Conservation (phyloP, 2,329 filamentous ascomycete species). For the Calonectria pauciramosa region DNA sequence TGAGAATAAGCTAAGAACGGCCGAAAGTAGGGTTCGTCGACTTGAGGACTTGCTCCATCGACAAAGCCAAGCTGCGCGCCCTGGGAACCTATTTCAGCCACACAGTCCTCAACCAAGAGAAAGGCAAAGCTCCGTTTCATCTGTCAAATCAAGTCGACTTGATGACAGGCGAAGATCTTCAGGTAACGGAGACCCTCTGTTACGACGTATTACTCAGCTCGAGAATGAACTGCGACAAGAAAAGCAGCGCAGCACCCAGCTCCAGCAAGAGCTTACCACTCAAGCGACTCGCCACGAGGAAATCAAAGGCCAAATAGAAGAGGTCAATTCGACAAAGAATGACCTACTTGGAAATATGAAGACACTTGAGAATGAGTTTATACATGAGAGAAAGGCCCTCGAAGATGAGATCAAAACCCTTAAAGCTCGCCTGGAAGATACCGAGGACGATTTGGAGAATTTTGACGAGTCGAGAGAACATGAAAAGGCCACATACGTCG, state of each 20-base stretch:
- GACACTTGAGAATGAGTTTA: conserved; percentile 88
- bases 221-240: conserved; percentile 85
- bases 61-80: conserved; percentile 74
- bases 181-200: conserved; percentile 61
- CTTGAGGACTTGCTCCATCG: conserved; percentile 93
- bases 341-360: conserved; percentile 97
- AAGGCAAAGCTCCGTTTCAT: conserved; percentile 64
- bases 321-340: conserved; percentile 91
- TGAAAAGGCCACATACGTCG: conserved; percentile 79
- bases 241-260: conserved; percentile 73
- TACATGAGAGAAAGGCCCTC: conserved; percentile 85
- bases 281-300: conserved; percentile 70
- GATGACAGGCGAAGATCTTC: conserved; percentile 63
- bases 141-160: conserved; percentile 58
- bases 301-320: conserved; percentile 80
- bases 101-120: conserved; percentile 61
- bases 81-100: conserved; percentile 68
- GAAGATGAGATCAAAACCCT: conserved; percentile 84
- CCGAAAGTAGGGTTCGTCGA: conserved; percentile 89
- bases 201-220: conserved; percentile 70
- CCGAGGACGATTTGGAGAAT: conserved; percentile 92
- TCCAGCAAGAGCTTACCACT: conserved; percentile 78
- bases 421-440: conserved; percentile 84
- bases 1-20: conserved; percentile 82
- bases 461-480: conserved; percentile 87